phyloP scores from a whole-genome alignment of 352 stramenopile genomes.

The Blastocystis sp. region DNA sequence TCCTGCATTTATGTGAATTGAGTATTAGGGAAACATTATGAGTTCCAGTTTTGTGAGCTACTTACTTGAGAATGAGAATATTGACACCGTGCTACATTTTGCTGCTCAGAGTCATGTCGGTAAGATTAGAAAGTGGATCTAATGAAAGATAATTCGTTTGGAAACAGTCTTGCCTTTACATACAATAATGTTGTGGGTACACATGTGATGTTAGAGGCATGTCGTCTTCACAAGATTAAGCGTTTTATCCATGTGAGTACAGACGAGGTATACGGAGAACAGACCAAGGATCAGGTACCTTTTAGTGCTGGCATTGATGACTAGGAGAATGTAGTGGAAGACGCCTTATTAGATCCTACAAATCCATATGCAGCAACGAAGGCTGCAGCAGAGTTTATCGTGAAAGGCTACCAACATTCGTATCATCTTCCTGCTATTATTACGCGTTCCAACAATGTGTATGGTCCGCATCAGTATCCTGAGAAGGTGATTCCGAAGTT shows the following conservation, averaged over 20 bases:
- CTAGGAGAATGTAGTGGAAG: slow-evolving; percentile 65
- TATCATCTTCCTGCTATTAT: slow-evolving; percentile 93
- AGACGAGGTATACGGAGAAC: slow-evolving; percentile 96
- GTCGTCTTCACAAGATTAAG: slow-evolving; percentile 82
- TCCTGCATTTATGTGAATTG: slow-evolving; percentile 69
- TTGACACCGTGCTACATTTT: slow-evolving; percentile 97
- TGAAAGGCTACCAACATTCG: slow-evolving; percentile 86
- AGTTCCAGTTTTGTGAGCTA: slow-evolving; percentile 88
- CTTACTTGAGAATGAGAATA: slow-evolving; percentile 86
- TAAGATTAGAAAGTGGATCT: background rate
- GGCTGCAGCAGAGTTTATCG: slow-evolving; percentile 93
- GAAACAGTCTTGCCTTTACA: slow-evolving; percentile 95
- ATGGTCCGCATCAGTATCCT: slow-evolving; percentile 94
- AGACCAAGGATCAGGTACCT: slow-evolving; percentile 13
- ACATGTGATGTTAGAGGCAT: slow-evolving; percentile 91
- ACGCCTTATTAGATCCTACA: slow-evolving; percentile 80
- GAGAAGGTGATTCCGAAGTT: slow-evolving; percentile 99
- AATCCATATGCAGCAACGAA: slow-evolving; percentile 98
- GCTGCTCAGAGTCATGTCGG: slow-evolving; percentile 86
- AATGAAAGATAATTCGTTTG: slow-evolving; percentile 93
- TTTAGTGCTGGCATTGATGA: background rate
- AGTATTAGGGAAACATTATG: slow-evolving; percentile 85
- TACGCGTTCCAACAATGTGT: slow-evolving; percentile 97
- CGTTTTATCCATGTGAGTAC: slow-evolving; percentile 95
- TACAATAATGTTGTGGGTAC: slow-evolving; percentile 96